These are phyloP conservation scores for Pleurostoma richardsiae DNA, from an alignment of 2,329 filamentous ascomycete genomes.

Conservation along the genomic window DNA sequence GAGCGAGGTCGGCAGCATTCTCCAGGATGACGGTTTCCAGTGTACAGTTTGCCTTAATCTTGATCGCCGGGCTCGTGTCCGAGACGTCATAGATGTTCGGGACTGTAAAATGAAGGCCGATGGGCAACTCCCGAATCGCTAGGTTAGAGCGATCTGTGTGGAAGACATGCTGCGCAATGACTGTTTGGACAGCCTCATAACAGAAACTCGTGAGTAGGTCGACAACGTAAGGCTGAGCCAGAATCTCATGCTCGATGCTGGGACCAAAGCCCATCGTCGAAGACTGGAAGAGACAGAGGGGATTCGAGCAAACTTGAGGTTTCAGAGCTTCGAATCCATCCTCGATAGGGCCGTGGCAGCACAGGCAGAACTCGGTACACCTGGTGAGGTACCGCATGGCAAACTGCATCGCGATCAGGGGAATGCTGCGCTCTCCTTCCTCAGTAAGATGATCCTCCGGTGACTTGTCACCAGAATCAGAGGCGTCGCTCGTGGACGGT, in stretches of 20 bases:
- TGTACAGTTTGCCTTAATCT: conserved; percentile 7
- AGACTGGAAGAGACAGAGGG: conserved; percentile 82
- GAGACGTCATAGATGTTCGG: conserved; percentile 7
- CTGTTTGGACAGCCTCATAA: conserved; percentile 35
- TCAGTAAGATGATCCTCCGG: conserved; percentile 22
- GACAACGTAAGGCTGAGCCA: conserved; percentile 73
- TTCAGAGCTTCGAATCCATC: conserved; percentile 65
- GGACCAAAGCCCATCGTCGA: conserved; percentile 81
- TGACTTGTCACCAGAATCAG: conserved; percentile 14
- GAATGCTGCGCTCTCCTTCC: conserved; percentile 36
- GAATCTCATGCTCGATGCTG: conserved; percentile 78
- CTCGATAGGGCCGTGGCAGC: conserved; percentile 68
- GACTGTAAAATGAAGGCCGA: conserved; percentile 32
- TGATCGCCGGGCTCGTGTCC: conserved; percentile 1
- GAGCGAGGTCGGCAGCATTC: neutral
- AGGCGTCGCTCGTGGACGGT: neutral
- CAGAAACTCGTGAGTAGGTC: conserved; percentile 83
- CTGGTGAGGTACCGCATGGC: conserved; percentile 69
- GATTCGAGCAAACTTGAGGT: conserved; percentile 71
- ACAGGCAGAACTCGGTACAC: conserved; percentile 82
- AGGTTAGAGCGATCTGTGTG: conserved; percentile 13
- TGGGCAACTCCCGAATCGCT: conserved; percentile 35
- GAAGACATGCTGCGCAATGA: neutral
- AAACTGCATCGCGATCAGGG: conserved; percentile 66
- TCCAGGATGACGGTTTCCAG: neutral